Evolutionary conservation across 805 yeast species (phyloP).

Genomic region (Kodamaea lidongshanica): DNA sequence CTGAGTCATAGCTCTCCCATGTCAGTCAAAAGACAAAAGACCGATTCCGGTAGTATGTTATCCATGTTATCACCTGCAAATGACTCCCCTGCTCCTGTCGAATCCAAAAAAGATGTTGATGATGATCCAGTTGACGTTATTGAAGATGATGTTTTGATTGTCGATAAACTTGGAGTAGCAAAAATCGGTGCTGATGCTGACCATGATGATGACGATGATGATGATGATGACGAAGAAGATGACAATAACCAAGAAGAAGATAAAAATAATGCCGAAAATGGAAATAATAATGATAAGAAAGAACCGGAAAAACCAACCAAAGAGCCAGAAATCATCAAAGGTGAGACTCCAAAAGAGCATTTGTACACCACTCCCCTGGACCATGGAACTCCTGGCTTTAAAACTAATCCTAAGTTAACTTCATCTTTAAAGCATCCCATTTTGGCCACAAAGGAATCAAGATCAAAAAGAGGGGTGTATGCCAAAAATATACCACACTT

Average conservation of each 20-base stretch:
- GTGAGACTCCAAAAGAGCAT: constrained; percentile 1
- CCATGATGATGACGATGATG: constrained; percentile 17
- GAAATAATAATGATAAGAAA: background rate
- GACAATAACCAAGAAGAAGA: constrained; percentile 7
- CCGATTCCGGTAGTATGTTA: constrained; percentile 2
- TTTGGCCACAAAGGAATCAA: too few species aligned
- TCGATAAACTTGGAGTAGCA: constrained; percentile 18
- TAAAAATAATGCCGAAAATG: constrained; percentile 1
- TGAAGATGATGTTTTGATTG: constrained; percentile 26
- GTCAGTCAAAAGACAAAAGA: constrained; percentile 4
- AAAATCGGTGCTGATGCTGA: constrained; percentile 10
- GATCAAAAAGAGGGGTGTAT: too few species aligned
- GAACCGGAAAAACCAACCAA: constrained; percentile 1
- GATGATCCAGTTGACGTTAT: constrained; percentile 15
- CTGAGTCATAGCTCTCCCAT: constrained; percentile 2
- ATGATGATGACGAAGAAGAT: constrained; percentile 18
- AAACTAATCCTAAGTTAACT: too few species aligned
- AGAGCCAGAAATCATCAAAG: constrained; percentile 4
- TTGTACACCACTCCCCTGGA: too few species aligned
- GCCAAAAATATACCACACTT: constrained; percentile 7
- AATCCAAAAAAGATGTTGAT: constrained; percentile 7
- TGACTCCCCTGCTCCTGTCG: constrained; percentile 2
- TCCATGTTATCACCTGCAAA: constrained; percentile 3
- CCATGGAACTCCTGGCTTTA: too few species aligned
- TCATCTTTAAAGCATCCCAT: too few species aligned